These are phyloP conservation scores for Parasitella parasitica DNA, from an alignment of 371 early-diverging fungal species.

Conservation along the genomic window DNA sequence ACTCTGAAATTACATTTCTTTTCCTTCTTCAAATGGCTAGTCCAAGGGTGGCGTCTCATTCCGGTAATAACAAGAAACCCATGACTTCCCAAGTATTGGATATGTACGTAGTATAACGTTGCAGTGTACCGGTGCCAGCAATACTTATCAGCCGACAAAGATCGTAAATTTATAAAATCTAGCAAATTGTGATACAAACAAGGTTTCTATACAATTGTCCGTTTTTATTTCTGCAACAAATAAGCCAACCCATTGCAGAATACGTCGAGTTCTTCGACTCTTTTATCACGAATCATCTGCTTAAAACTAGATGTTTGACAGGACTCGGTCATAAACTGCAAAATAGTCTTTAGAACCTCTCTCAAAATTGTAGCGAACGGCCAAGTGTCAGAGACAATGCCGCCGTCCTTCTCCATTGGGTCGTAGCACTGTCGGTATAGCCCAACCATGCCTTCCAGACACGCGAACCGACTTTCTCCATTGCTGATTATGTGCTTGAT, in stretches of 20 bases:
- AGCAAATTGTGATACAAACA: background rate
- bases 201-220: background rate
- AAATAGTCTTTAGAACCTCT: conserved; percentile 7
- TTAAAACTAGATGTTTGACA: conserved; percentile 15
- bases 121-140: no score
- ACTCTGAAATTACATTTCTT: background rate
- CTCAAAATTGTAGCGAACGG: conserved; percentile 23
- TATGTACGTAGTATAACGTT: background rate
- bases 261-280: conserved; percentile 21
- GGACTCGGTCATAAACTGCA: conserved; percentile 6
- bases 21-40: background rate
- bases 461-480: background rate
- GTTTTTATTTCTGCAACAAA: conserved; percentile 10
- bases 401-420: conserved; percentile 20
- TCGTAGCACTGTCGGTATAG: conserved; percentile 31
- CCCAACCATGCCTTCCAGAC: conserved; percentile 21
- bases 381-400: conserved; percentile 27
- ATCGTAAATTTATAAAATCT: background rate
- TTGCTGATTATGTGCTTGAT: background rate
- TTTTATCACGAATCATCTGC: conserved; percentile 20
- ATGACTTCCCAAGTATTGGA: background rate
- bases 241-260: conserved; percentile 30
- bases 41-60: background rate
- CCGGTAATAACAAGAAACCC: background rate
- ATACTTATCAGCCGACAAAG: background rate